Conservation (phyloP, 805 yeast genomes). For the Candida railenensis region DNA sequence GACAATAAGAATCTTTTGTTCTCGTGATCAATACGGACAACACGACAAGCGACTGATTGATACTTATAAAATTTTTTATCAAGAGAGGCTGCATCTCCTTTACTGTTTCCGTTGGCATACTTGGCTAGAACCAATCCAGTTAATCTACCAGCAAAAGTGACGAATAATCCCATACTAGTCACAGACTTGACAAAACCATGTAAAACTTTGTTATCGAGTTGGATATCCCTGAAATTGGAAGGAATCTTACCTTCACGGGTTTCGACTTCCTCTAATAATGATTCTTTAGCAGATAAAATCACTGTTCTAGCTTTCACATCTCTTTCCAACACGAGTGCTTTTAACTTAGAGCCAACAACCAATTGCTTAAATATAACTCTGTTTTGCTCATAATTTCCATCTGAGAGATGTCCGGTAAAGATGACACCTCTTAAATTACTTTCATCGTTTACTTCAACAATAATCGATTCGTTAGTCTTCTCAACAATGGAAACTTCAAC, state of each 20-base stretch:
- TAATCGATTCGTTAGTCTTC: constrained; percentile 69
- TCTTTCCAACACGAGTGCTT: constrained; percentile 66
- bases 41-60: constrained; percentile 71
- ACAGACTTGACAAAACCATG: constrained; percentile 78
- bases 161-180: constrained; percentile 79
- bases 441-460: constrained; percentile 57
- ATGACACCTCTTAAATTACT: constrained; percentile 65
- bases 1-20: constrained; percentile 71
- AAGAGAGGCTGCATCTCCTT: constrained; percentile 41
- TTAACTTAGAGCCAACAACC: constrained; percentile 59
- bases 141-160: constrained; percentile 74
- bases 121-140: constrained; percentile 82
- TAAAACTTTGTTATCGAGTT: constrained; percentile 44
- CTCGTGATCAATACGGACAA: constrained; percentile 65
- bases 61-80: constrained; percentile 53
- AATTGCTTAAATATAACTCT: constrained; percentile 63
- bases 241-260: constrained; percentile 49
- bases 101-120: constrained; percentile 54
- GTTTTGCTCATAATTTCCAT: constrained; percentile 71
- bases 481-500: constrained; percentile 63
- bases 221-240: constrained; percentile 54
- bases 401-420: constrained; percentile 72
- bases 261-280: constrained; percentile 66
- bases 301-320: constrained; percentile 61
- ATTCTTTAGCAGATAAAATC: constrained; percentile 60